Evolutionary conservation across 2,329 filamentous ascomycete species (phyloP).

Genomic region (Aureobasidium namibiae): DNA sequence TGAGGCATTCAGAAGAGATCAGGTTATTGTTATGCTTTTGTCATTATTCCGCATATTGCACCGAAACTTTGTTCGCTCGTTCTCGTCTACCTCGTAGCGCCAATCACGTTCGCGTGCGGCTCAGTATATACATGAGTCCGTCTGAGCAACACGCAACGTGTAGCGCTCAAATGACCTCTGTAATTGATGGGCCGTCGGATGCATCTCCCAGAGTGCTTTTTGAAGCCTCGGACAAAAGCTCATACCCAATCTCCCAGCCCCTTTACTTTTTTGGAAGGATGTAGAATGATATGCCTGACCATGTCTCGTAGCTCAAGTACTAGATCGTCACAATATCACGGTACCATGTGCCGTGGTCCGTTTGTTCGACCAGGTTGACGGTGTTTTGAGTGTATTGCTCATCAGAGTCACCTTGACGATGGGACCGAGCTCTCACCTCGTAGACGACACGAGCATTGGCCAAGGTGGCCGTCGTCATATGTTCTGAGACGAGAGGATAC

Average conservation of each 20-base stretch:
- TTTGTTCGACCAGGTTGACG: not conserved
- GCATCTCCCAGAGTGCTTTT: not conserved
- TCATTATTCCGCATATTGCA: not conserved
- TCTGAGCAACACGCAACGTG: not conserved
- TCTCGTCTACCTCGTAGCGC: not conserved
- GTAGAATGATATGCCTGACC: not conserved
- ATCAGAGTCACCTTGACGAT: not conserved
- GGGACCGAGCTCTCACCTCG: not conserved
- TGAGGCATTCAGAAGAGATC: not conserved
- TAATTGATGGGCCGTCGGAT: not conserved
- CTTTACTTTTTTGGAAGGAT: not conserved
- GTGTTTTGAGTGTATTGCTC: not conserved
- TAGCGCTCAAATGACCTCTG: not conserved
- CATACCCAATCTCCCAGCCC: not conserved
- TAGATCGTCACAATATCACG: not conserved
- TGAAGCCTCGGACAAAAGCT: not conserved
- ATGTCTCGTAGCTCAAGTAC: not conserved
- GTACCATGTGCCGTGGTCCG: not conserved
- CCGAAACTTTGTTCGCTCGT: not conserved
- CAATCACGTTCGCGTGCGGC: not conserved
- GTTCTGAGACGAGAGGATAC: not conserved
- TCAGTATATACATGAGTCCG: not conserved
- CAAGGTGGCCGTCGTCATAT: not conserved
- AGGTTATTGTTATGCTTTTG: not conserved
- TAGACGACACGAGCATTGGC: not conserved